Conservation (phyloP, 2,329 filamentous ascomycete genomes). For the Chrysoporthe puriensis region DNA sequence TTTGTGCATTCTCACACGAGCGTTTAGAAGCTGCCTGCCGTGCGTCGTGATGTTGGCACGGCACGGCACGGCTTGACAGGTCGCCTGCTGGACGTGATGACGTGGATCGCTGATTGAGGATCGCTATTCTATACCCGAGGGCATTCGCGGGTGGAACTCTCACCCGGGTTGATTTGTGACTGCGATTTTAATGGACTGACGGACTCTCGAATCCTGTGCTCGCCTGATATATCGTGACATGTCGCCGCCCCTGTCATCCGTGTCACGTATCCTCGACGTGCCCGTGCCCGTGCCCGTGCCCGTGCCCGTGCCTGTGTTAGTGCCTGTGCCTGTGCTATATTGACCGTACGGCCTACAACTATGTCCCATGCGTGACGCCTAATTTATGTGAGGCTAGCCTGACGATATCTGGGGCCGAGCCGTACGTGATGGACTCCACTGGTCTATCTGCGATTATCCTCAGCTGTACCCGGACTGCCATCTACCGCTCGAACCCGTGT, state of each 20-base stretch:
- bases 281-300: neutral
- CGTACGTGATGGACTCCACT: too few relatives aligned
- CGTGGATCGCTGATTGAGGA: constrained; percentile 67
- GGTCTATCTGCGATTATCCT: too few relatives aligned
- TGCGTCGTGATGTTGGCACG: constrained; percentile 18
- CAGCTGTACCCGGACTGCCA: too few relatives aligned
- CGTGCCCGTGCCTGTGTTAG: too few relatives aligned
- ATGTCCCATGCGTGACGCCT: too few relatives aligned
- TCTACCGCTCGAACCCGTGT: too few relatives aligned
- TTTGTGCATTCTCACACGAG: constrained; percentile 59
- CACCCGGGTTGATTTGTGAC: constrained; percentile 57
- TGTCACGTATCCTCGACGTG: neutral
- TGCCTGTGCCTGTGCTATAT: too few relatives aligned
- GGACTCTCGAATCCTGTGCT: constrained; percentile 27
- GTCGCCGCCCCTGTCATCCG: neutral
- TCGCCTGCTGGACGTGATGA: constrained; percentile 55
- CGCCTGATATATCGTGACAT: neutral
- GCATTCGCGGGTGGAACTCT: constrained; percentile 42
- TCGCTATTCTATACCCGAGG: constrained; percentile 49
- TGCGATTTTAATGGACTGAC: constrained; percentile 62
- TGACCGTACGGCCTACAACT: too few relatives aligned
- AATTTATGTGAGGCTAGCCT: too few relatives aligned
- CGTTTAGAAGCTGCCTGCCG: constrained; percentile 42
- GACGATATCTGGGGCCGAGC: too few relatives aligned
- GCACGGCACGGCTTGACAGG: constrained; percentile 12